Conservation (phyloP, 73 alveolate species). For the Durusdinium trenchii region DNA sequence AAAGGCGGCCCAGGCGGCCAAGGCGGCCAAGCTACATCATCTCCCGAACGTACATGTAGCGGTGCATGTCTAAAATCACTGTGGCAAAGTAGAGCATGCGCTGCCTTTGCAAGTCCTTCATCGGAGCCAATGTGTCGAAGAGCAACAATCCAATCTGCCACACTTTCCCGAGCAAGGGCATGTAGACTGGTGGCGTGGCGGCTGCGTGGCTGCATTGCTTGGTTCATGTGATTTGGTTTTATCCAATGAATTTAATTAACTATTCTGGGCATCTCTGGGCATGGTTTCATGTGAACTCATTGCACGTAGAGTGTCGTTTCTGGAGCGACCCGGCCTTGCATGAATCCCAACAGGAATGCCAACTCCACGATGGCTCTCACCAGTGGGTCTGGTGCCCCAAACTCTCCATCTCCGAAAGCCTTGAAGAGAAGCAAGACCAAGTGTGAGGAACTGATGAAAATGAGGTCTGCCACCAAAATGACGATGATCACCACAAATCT, state of each 20-base stretch:
- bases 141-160: slow-evolving; percentile 45
- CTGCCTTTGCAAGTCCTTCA: slow-evolving; percentile 14
- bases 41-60: slow-evolving; percentile 68
- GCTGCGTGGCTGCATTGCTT: no score
- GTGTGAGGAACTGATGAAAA: slow-evolving; percentile 63
- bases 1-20: no score
- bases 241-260: no score
- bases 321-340: background rate
- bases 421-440: slow-evolving; percentile 22
- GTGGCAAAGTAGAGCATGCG: slow-evolving; percentile 70
- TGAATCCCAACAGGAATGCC: slow-evolving; percentile 19
- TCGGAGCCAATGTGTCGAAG: slow-evolving; percentile 69
- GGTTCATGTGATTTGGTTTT: no score
- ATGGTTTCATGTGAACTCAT: no score
- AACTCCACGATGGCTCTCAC: background rate
- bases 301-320: no score
- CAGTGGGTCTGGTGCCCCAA: background rate
- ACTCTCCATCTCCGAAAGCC: slow-evolving; percentile 19
- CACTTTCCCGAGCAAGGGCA: slow-evolving; percentile 50
- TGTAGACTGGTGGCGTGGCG: slow-evolving; percentile 7
- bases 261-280: no score
- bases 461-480: slow-evolving; percentile 48
- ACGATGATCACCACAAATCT: slow-evolving; percentile 30
- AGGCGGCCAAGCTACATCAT: background rate
- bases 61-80: slow-evolving; percentile 71